Evolutionary conservation across 2,329 filamentous ascomycete species (phyloP), one percentile per base, ranked within the genome.

Genomic region (Cercospora sp.): DNA sequence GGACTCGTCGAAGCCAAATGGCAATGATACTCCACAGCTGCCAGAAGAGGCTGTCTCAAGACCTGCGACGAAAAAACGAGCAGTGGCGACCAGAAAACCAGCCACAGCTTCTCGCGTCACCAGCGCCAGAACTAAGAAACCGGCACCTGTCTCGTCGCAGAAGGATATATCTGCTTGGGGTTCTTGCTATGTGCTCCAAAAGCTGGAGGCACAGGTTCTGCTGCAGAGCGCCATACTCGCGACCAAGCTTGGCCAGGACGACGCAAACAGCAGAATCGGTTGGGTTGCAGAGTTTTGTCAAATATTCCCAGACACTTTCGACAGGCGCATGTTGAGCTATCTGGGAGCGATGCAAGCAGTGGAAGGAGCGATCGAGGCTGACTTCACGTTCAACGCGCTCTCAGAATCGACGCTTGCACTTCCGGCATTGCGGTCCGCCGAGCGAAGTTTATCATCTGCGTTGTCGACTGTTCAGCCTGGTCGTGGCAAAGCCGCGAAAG

Each of bases 341-440:
- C 28, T 63, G 26, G 28, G 42, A 5, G 51, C 66, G 13, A 71
- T 72, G 70, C 57, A 48, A 57, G 58, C 70, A 45, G 64, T 67
- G 28, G 42, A 31, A 9, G 51, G 28, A 67, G 87, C 86, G n/a
- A 87, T 91, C 8, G 83, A 86, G 59, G 89, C 91, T 0, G 83
- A 86, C 40, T 84, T 89, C 12, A 80, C 85, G 1, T 77, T 74
- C 69, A 75, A 73, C 42, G 69, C 72, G 5, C 59, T 77, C 30
- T 92, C 94, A 57, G 95, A 99, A 75, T 97, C 95, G 0, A 97
- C 93, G 0, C 89, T 97, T 28, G 96, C 93, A 0, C 90, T 94
- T 68, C 93, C 94, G 1, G 89, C 92, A 0, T 83, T 94, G 3
- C 70, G 66, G 13, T 13, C 33, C 12, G 4, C 55, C 6, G 57